Evolutionary conservation across 495 filamentous ascomycete species (phyloP), one percentile per base, ranked within the genome.

Genomic region (Aspergillus wentii): DNA sequence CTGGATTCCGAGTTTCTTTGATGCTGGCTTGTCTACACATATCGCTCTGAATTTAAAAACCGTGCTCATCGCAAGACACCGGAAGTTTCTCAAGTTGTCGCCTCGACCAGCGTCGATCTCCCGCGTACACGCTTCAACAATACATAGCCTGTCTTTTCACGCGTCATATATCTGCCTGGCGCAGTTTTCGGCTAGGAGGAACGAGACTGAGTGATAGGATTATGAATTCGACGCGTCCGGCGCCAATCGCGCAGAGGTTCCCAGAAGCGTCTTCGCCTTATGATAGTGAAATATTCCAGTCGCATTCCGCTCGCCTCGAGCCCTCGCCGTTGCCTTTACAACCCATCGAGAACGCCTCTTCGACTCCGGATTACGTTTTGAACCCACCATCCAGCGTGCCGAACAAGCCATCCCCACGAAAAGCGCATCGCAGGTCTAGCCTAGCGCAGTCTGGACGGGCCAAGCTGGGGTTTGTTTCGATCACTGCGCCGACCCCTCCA

Each of bases 201-300:
- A n/a, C n/a, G n/a, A n/a, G n/a, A n/a, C n/a, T n/a, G n/a, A n/a
- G 27, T 38, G 13, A 36, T 30, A 35, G 41, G 43, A 59, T 28
- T 42, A 84, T 84, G 80, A 71, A 72, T 52, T 68, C 80, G 67
- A 78, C 86, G 73, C 82, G 76, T 72, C 68, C 72, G 35, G 56
- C 64, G 48, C 68, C 76, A 50, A 65, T 74, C 46, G 62, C 83
- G 49, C 73, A 82, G 40, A 78, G 81, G 54, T 85, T 73, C 57
- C 68, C 80, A 46, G 82, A 85, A 55, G 64, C 76, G 34, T 63
- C 69, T 51, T 68, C 66, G 35, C 66, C 69, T 51, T 64, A 68
- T 43, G 68, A 67, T 43, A 66, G 74, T 33, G 46, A 52, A 44
- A 70, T 53, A 68, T 71, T 46, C 70, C 75, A 49, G 69, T 74